Base-by-base conservation (phyloP, 1,139 yeast genomes). In the Yamadazyma membranifaciens region DNA sequence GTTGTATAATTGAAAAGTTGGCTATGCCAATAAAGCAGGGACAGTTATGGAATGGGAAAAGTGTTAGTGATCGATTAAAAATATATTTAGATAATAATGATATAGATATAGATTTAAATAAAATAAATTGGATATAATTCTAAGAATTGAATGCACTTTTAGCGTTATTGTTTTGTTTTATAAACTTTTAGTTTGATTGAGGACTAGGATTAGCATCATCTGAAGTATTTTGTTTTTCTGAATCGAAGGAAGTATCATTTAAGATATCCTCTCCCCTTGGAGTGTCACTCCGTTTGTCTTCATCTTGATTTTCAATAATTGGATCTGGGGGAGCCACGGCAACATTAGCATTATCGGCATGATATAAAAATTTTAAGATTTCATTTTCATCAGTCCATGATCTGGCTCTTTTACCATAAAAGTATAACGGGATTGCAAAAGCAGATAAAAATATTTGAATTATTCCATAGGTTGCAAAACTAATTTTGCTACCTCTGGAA, bases 1-100 rank as follows among this genome's bases (percentile, higher is more conserved):
- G 95, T 0, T 68, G 83, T 39, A 79, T 85, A 13, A 80, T 91
- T 36, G 96, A 89, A 56, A 81, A 75, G 47, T 64, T 85, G 38
- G 97, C 97, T 0, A 69, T 83, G 55, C 95, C 96, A 0, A 55
- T 64, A 26, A 41, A 38, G 3, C 52, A 47, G 5, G 54, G 45
- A 0, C 56, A 51, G 1, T 40, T 47, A 10, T 85, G 94, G 89
- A 87, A 86, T 53, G 83, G 81, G 0, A 27, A 45, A 16, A 46
- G 60, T 9, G 47, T 70, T 9, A 35, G 45, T 9, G 60, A 62
- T 2, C 56, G 81, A 30, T 26, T 41, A 25, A 36, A 48, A 1
- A 34, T 13, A 0, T 74, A 75, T 47, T 36, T 48, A 16, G 24
- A 39, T 9, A 31, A 27, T 3, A 32, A 37, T 34, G 17, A 35